Percentiles rank a stretch among this genome's conserved stretches.
phyloP scores from a whole-genome alignment of 1,284 basidiomycete species.

The Cryptococcus hybrid region DNA sequence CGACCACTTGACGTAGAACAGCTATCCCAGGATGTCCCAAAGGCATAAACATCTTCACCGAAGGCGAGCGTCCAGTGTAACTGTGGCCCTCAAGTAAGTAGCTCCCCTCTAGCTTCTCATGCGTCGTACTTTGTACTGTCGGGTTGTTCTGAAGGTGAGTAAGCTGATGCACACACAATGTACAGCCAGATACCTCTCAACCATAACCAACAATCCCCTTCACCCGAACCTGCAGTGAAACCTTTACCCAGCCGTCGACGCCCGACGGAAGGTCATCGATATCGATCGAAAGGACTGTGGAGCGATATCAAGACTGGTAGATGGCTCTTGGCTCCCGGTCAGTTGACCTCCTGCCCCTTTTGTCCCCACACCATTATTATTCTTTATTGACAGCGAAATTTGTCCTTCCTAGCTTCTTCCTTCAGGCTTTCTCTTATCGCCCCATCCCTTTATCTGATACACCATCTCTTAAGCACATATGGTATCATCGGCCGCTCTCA shows the following conservation, averaged over 20 bases:
- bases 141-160: neutral
- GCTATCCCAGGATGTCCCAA: too few relatives aligned
- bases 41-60: constrained; percentile 6
- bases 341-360: constrained; percentile 28
- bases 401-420: constrained; percentile 59
- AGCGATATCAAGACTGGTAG: constrained; percentile 56
- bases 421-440: constrained; percentile 72
- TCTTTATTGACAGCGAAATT: neutral
- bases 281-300: constrained; percentile 51
- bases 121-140: neutral
- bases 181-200: constrained; percentile 41
- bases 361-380: neutral
- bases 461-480: constrained; percentile 55
- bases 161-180: neutral
- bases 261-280: constrained; percentile 11
- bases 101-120: too few relatives aligned
- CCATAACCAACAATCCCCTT: neutral
- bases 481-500: constrained; percentile 44
- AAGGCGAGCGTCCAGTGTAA: constrained; percentile 37
- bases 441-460: constrained; percentile 68
- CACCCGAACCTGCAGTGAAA: constrained; percentile 5
- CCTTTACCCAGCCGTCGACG: constrained; percentile 19
- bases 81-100: constrained; percentile 34
- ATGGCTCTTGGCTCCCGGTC: constrained; percentile 76
- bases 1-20: too few relatives aligned